These are phyloP conservation scores for Aspergillus proliferans DNA, from an alignment of 2,329 filamentous ascomycete genomes.

Conservation along the genomic window DNA sequence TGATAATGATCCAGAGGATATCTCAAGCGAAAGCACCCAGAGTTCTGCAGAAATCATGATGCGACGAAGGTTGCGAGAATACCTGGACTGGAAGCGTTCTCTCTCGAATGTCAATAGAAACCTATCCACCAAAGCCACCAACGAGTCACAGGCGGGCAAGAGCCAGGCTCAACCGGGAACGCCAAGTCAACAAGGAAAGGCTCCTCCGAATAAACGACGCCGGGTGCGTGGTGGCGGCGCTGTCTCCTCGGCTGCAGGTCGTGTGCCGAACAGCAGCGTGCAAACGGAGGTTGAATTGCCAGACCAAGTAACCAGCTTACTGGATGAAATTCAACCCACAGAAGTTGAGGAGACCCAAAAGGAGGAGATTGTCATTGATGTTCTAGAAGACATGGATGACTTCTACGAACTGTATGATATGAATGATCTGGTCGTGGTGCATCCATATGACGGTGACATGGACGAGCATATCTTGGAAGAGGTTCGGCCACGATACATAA, in stretches of 20 bases:
- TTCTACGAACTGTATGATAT: constrained; percentile 89
- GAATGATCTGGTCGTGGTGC: constrained; percentile 78
- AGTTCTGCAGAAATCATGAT: constrained; percentile 83
- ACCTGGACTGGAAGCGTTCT: constrained; percentile 83
- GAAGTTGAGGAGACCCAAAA: constrained; percentile 71
- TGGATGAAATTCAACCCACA: constrained; percentile 76
- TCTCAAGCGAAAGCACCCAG: constrained; percentile 48
- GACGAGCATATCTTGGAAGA: constrained; percentile 97
- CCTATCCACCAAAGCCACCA: constrained; percentile 25
- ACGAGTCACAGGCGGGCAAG: constrained; percentile 15
- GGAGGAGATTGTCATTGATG: constrained; percentile 61
- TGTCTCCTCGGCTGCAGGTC: constrained; percentile 51
- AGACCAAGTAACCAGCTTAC: constrained; percentile 70
- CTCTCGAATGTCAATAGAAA: constrained; percentile 71
- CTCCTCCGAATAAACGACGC: constrained; percentile 77
- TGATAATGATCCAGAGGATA: constrained; percentile 40
- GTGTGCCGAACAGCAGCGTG: constrained; percentile 68
- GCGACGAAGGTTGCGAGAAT: constrained; percentile 77
- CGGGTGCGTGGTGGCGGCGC: constrained; percentile 73
- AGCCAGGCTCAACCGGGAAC: constrained; percentile 14
- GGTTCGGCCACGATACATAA: constrained; percentile 83
- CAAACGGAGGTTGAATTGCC: constrained; percentile 71
- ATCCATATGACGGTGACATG: constrained; percentile 91
- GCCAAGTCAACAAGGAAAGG: constrained; percentile 51
- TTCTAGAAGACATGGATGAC: constrained; percentile 83